A percentile compares a stretch with the other conserved stretches of the same genome.
phyloP scores from a whole-genome alignment of 2,329 filamentous ascomycete genomes.

The Calonectria leucothoes region DNA sequence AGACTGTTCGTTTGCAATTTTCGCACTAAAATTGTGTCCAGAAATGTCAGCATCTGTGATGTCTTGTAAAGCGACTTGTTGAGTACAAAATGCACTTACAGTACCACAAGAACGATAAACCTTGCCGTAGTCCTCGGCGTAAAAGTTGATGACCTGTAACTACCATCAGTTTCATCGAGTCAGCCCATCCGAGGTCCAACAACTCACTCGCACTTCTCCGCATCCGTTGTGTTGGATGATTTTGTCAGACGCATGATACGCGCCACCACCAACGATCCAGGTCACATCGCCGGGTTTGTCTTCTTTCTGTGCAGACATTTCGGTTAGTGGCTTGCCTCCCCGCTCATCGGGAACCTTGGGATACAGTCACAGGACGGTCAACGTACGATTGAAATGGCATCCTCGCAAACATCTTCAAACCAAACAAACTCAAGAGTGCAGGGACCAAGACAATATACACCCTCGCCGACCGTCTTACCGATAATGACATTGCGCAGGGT shows the following conservation, averaged over 20 bases:
- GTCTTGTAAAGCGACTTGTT: neutral
- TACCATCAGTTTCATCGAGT: neutral
- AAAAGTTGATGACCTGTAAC: neutral
- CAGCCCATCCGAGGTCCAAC: too few relatives aligned
- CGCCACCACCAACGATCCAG: neutral
- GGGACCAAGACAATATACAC: neutral
- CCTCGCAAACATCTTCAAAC: neutral
- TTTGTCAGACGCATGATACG: neutral
- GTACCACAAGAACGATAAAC: neutral
- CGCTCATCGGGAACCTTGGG: too few relatives aligned
- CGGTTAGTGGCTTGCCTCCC: neutral
- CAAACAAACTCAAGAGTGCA: neutral
- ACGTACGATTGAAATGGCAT: neutral
- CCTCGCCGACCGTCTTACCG: neutral
- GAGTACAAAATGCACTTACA: neutral
- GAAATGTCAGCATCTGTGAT: neutral
- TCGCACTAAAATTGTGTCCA: neutral
- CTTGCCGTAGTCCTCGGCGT: neutral
- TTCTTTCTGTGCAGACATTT: neutral
- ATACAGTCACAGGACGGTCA: rapidly evolving
- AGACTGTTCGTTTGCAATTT: neutral
- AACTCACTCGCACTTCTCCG: neutral
- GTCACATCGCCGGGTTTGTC: neutral
- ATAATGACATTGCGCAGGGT: neutral
- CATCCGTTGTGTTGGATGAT: neutral